Conservation (phyloP, 1,284 basidiomycete genomes). For the Microbotryomycetes sp. region DNA sequence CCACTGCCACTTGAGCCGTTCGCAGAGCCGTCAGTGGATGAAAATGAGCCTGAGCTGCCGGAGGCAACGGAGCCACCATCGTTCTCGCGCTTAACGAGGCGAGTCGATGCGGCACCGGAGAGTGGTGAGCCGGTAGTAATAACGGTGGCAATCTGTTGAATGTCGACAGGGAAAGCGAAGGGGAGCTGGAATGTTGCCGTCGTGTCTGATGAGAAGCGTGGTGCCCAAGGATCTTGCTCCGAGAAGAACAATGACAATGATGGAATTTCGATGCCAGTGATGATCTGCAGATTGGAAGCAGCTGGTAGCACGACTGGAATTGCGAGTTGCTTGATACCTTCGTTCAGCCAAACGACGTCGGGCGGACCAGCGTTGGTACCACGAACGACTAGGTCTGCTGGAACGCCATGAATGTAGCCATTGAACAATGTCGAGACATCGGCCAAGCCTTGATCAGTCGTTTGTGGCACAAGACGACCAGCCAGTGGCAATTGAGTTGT, state of each 20-base stretch:
- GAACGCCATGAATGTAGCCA: slow-evolving; percentile 61
- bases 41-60: too few relatives aligned
- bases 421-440: slow-evolving; percentile 63
- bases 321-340: slow-evolving; percentile 62
- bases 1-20: too few relatives aligned
- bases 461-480: slow-evolving; percentile 62
- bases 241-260: slow-evolving; percentile 61
- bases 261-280: slow-evolving; percentile 60
- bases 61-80: too few relatives aligned
- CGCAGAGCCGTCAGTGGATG: too few relatives aligned
- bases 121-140: slow-evolving; percentile 36
- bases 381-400: slow-evolving; percentile 57
- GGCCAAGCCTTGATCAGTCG: slow-evolving; percentile 51
- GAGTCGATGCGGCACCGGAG: slow-evolving; percentile 31
- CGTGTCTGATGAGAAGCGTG: slow-evolving; percentile 57
- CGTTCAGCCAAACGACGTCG: slow-evolving; percentile 64
- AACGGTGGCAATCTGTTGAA: slow-evolving; percentile 55
- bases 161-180: slow-evolving; percentile 64
- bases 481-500: slow-evolving; percentile 54
- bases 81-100: slow-evolving; percentile 15
- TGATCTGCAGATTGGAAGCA: slow-evolving; percentile 57
- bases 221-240: slow-evolving; percentile 52
- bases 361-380: slow-evolving; percentile 60
- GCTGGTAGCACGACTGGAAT: slow-evolving; percentile 61
- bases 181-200: slow-evolving; percentile 61